Base-by-base conservation (phyloP, 2,329 filamentous ascomycete genomes). In the Apiospora hydei region DNA sequence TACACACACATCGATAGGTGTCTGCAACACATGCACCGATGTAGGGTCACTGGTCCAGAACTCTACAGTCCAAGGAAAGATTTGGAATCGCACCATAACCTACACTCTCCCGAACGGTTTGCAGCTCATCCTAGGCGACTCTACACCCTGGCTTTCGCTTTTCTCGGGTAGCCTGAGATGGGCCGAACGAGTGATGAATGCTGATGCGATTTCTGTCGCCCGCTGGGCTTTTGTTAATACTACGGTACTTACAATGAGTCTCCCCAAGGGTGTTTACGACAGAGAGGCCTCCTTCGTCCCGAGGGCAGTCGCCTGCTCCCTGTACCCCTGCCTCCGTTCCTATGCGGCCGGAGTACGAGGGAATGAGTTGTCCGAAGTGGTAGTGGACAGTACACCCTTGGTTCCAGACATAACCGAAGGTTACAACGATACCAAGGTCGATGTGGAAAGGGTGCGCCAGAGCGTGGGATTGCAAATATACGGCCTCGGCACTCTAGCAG, bases 221-320 rank as follows among this genome's bases (percentile, higher is more conserved):
- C 43, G 44, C 11, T 69, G 67, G 67, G 67, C 67, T 21, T 53
- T 69, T 3, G 30, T 53, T 26, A 51, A 69, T 24, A 69, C 67
- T 6, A 69, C 67, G 13, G 44, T 69, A 2, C 16, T 69, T 16
- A 41, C 26, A 4, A 18, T 69, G 2, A 49, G 43, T 1, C 67
- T 69, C 26, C 11, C 14, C 43, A 30, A 30, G 26, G 26, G 26
- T 1, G 3, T 30, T 30, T 30, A 30, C 26, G 26, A 30, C 3
- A 30, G 2, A 3, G 26, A 30, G 26, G 26, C 26, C 26, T 30
- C 26, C 26, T 30, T 30, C 26, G 26, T 30, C 26, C 26, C 26
- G 26, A 30, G 26, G 26, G 67, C 67, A 8, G 46, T 8, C 26
- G n/a, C 44, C 26, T 69, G 67, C 18, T 69, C 46, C 26, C 21